A percentile compares a stretch with the other conserved stretches of the same genome.
Conservation (phyloP, 306 rosid genomes). For the Vachellia collinsii region DNA sequence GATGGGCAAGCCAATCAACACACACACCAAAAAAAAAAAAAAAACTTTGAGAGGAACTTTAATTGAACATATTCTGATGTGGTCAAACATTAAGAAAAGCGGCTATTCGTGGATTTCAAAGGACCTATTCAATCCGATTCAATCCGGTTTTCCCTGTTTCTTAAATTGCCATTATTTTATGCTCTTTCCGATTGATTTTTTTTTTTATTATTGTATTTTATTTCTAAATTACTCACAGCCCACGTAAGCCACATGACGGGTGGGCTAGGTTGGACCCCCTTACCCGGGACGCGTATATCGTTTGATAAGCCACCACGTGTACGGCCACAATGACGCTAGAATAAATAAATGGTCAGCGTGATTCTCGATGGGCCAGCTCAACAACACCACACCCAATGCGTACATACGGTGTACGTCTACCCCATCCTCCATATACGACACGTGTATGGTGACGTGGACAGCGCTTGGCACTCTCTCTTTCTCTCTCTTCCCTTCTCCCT, state of each 20-base stretch:
- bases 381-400: constrained; percentile 55
- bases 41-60: background rate
- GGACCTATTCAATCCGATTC: constrained; percentile 21
- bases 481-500: background rate
- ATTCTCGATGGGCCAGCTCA: constrained; percentile 76
- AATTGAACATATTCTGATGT: background rate
- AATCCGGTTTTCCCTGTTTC: background rate
- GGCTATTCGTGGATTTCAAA: constrained; percentile 43
- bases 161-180: background rate
- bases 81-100: background rate
- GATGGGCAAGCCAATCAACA: too few relatives aligned
- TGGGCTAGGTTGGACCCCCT: constrained; percentile 43
- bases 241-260: constrained; percentile 69
- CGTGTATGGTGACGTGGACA: constrained; percentile 91
- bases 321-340: constrained; percentile 44
- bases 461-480: constrained; percentile 58
- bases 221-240: constrained; percentile 12
- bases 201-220: background rate
- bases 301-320: constrained; percentile 56
- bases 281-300: constrained; percentile 44
- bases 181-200: too few relatives aligned
- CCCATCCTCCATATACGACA: constrained; percentile 47
- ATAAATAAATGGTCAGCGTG: constrained; percentile 60
- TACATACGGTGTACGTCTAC: constrained; percentile 57
- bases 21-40: background rate